Evolutionary conservation across 257 asterid species (phyloP), one percentile per base, ranked within the genome.

Genomic region (Rubia yunnanensis): DNA sequence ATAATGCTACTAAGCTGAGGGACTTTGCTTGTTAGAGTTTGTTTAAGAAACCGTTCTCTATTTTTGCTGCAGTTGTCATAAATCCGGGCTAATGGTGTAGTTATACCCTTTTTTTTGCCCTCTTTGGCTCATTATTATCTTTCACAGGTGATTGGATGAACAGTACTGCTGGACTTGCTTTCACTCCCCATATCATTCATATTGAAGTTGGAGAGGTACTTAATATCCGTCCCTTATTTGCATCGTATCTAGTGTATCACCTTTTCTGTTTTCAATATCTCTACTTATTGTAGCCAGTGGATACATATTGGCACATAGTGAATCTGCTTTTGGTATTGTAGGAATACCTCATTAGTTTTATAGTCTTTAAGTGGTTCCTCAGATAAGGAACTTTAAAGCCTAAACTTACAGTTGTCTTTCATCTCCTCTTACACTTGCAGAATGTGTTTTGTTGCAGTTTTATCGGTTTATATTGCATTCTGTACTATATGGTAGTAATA

Each of bases 131-230:
- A 46, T 48, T 38, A 30, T 23, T 60, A 72, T 68, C 3, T 58
- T 57, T 52, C 62, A 55, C 76, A 94, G 99, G 99, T 78, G 99
- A 90, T 61, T 94, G 99, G 99, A 94, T 94, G 99, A 94, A 90
- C 76, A 82, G 67, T 81, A 86, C 99, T 30, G 97, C 96, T 68
- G 99, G 99, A 64, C 78, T 84, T 24, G 99, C 99, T 39, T 94
- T 94, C 73, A 86, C 99, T 18, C 99, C 99, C 0, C 99, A 94
- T 73, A 84, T 94, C 70, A 71, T 94, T 70, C 88, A 84, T 9
- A 70, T 83, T 22, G 88, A 72, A 59, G 74, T 57, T 54, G 97
- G 97, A 71, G 99, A 94, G 97, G 99, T 94, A 69, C 26, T 34
- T 53, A 22, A 10, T 34, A 49, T 32, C 18, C 24, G 4, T 36